A percentile compares a stretch with the other conserved stretches of the same genome.
phyloP scores from a whole-genome alignment of 495 filamentous ascomycete genomes.

The Penicillium pancosmium region DNA sequence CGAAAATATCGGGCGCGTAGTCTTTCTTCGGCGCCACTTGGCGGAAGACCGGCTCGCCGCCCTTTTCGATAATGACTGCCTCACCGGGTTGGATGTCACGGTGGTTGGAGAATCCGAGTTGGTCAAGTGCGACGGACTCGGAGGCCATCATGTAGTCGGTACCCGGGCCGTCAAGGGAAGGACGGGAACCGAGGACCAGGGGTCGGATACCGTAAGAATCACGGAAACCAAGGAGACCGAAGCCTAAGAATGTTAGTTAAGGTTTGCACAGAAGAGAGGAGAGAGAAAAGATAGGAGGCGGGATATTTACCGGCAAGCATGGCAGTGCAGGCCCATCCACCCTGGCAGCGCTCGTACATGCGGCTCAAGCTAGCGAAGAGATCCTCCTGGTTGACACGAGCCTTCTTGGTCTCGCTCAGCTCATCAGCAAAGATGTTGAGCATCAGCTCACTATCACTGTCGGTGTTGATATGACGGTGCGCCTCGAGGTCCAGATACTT shows the following conservation, averaged over 20 bases:
- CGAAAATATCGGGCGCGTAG: conserved; percentile 94
- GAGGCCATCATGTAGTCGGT: conserved; percentile 97
- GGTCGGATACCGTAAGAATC: conserved; percentile 92
- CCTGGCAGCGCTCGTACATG: conserved; percentile 78
- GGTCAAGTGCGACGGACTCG: conserved; percentile 89
- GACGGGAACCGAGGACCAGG: conserved; percentile 76
- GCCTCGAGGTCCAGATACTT: conserved; percentile 82
- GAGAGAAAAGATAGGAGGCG: neutral
- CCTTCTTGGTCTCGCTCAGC: conserved; percentile 93
- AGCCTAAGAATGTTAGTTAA: conserved; percentile 51
- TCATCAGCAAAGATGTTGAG: conserved; percentile 94
- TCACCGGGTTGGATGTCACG: conserved; percentile 86
- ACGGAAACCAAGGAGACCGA: conserved; percentile 87
- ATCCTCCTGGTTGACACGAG: conserved; percentile 89
- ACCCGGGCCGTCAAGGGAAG: conserved; percentile 65
- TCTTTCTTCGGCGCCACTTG: conserved; percentile 72
- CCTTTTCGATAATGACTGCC: conserved; percentile 92
- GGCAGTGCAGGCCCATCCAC: conserved; percentile 85
- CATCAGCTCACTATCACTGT: conserved; percentile 93
- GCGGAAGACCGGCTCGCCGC: conserved; percentile 68
- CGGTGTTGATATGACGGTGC: conserved; percentile 95
- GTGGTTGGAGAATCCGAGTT: conserved; percentile 83
- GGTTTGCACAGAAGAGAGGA: neutral
- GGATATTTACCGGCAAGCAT: conserved; percentile 77
- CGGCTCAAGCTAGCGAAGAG: conserved; percentile 75